phyloP scores from a whole-genome alignment of 1,284 basidiomycete species.

The Schizophyllum amplum region DNA sequence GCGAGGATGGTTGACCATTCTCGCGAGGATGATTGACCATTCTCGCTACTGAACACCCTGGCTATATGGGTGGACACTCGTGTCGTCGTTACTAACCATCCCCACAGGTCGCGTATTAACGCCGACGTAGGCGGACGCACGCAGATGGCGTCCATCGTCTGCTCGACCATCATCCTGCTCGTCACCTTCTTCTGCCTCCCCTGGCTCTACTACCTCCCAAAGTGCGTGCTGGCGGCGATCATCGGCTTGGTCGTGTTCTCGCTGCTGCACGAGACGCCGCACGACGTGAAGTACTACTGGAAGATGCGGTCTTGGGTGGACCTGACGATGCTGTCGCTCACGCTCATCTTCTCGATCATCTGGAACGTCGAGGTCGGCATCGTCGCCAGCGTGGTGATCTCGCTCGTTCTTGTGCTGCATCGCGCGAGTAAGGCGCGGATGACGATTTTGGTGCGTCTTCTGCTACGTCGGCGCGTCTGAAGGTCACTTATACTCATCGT shows the following conservation, averaged over 20 bases:
- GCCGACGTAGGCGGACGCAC: slow-evolving; percentile 81
- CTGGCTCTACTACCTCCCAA: slow-evolving; percentile 70
- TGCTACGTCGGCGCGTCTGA: neutral
- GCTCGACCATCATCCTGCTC: slow-evolving; percentile 67
- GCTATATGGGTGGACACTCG: too few species aligned
- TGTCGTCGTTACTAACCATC: too few species aligned
- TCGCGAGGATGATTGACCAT: too few species aligned
- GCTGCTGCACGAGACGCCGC: slow-evolving; percentile 79
- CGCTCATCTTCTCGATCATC: slow-evolving; percentile 75
- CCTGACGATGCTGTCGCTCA: slow-evolving; percentile 74
- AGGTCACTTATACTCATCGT: neutral
- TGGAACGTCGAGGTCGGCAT: slow-evolving; percentile 83
- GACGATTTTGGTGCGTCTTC: slow-evolving; percentile 35
- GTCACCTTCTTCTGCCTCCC: slow-evolving; percentile 85
- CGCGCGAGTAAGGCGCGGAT: slow-evolving; percentile 67
- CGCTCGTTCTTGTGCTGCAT: slow-evolving; percentile 81
- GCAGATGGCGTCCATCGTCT: slow-evolving; percentile 82
- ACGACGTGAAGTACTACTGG: slow-evolving; percentile 80
- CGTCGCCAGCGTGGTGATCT: slow-evolving; percentile 76
- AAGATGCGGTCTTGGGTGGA: slow-evolving; percentile 89
- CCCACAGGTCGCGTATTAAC: slow-evolving; percentile 75
- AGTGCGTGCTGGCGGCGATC: slow-evolving; percentile 74
- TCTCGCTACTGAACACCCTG: too few species aligned
- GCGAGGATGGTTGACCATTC: too few species aligned
- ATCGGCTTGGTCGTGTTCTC: slow-evolving; percentile 80